A percentile compares a stretch with the other conserved stretches of the same genome.
phyloP scores from a whole-genome alignment of 257 asterid species.

The Craterostigma plantagineum region DNA sequence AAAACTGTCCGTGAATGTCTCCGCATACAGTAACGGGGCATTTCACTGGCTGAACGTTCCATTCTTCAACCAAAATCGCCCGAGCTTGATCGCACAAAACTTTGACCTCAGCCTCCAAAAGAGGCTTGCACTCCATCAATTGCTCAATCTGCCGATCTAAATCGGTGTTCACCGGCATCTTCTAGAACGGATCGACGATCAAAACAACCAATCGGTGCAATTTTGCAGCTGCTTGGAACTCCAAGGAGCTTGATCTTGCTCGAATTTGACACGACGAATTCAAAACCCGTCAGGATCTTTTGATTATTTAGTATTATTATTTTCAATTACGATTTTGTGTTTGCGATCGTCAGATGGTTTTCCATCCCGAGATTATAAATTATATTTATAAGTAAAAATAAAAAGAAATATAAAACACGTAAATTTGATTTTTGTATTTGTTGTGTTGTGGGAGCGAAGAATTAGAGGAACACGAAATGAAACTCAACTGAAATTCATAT shows the following conservation, averaged over 20 bases:
- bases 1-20: slow-evolving; percentile 86
- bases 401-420: no score
- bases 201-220: slow-evolving; percentile 6
- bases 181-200: not conserved
- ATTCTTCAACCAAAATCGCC: slow-evolving; percentile 79
- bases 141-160: slow-evolving; percentile 84
- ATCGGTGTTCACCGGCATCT: slow-evolving; percentile 90
- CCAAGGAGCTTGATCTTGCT: slow-evolving; percentile 11
- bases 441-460: slow-evolving; percentile 2
- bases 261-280: no score
- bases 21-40: slow-evolving; percentile 97
- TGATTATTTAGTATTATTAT: no score
- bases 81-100: slow-evolving; percentile 78
- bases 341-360: no score
- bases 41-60: slow-evolving; percentile 98
- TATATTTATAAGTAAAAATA: no score
- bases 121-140: slow-evolving; percentile 89
- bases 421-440: no score
- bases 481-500: no score
- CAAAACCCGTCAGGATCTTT: no score
- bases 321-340: no score
- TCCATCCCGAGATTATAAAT: no score
- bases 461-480: slow-evolving; percentile 26
- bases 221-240: slow-evolving; percentile 13
- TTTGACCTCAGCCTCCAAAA: slow-evolving; percentile 77